Evolutionary conservation across 495 filamentous ascomycete genomes (phyloP).

Genomic region (Penicillium malachiteum): DNA sequence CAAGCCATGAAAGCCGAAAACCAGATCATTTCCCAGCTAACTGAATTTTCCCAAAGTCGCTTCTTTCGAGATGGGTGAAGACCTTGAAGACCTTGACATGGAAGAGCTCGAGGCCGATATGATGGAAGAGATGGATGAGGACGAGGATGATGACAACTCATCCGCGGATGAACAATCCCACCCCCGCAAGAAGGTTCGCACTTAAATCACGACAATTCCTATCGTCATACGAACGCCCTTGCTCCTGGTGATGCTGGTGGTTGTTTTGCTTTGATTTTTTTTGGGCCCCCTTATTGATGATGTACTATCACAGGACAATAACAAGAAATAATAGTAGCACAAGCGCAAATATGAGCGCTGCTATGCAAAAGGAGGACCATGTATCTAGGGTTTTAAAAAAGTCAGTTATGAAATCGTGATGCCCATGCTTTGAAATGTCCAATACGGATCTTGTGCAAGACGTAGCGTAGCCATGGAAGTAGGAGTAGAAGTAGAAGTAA

Average conservation of each 20-base stretch:
- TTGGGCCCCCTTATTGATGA: constrained; percentile 15
- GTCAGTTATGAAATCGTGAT: constrained; percentile 29
- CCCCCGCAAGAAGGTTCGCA: constrained; percentile 48
- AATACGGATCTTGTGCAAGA: background rate
- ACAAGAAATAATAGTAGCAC: constrained; percentile 78
- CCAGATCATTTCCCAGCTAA: constrained; percentile 10
- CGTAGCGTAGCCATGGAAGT: background rate
- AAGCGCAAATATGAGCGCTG: constrained; percentile 76
- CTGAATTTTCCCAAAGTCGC: constrained; percentile 22
- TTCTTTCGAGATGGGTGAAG: constrained; percentile 32
- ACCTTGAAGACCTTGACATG: constrained; percentile 35
- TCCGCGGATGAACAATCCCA: constrained; percentile 28
- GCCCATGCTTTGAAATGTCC: constrained; percentile 4
- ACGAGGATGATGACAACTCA: constrained; percentile 26
- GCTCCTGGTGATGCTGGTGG: constrained; percentile 20
- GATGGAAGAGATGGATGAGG: constrained; percentile 29
- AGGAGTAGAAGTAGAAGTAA: constrained; percentile 6
- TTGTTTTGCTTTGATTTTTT: constrained; percentile 6
- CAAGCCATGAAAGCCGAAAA: background rate
- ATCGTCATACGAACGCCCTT: constrained; percentile 19
- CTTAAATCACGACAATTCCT: constrained; percentile 13
- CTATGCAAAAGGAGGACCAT: constrained; percentile 91
- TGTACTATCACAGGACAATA: constrained; percentile 52
- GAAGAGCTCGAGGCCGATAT: constrained; percentile 34
- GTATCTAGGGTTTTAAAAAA: constrained; percentile 53